These are phyloP conservation scores for Fusarium nygamai DNA, from an alignment of 2,329 filamentous ascomycete genomes.

Conservation along the genomic window DNA sequence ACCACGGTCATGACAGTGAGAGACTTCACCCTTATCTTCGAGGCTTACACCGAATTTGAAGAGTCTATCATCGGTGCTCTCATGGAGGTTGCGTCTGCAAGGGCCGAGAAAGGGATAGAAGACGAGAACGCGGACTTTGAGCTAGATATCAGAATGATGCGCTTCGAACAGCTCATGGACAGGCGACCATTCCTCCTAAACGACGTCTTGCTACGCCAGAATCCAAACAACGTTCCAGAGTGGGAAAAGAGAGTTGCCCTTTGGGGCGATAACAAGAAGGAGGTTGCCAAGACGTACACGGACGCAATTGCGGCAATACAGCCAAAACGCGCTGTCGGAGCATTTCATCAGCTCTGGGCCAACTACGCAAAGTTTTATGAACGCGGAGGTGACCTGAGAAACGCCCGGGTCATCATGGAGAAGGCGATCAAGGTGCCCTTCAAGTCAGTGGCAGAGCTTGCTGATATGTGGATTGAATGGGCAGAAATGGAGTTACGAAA, in stretches of 20 bases:
- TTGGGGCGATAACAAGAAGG: slow-evolving; percentile 92
- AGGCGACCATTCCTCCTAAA: slow-evolving; percentile 94
- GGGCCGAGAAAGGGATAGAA: slow-evolving; percentile 79
- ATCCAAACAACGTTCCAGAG: slow-evolving; percentile 94
- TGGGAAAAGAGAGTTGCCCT: slow-evolving; percentile 97
- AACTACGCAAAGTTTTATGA: slow-evolving; percentile 99
- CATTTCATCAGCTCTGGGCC: slow-evolving; percentile 94
- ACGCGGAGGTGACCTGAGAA: slow-evolving; percentile 82
- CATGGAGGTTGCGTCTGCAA: slow-evolving; percentile 85
- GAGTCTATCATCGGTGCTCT: slow-evolving; percentile 92
- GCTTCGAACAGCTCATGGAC: slow-evolving; percentile 98
- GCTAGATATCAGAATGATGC: slow-evolving; percentile 95
- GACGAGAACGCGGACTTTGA: slow-evolving; percentile 92
- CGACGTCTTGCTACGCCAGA: slow-evolving; percentile 93
- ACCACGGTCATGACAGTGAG: slow-evolving; percentile 99
- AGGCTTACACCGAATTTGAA: slow-evolving; percentile 96
- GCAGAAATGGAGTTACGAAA: slow-evolving; percentile 97
- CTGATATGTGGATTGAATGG: slow-evolving; percentile 99
- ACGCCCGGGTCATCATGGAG: slow-evolving; percentile 92
- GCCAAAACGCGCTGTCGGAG: slow-evolving; percentile 92
- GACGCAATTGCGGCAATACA: slow-evolving; percentile 92
- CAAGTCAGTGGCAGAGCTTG: slow-evolving; percentile 95
- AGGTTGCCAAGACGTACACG: slow-evolving; percentile 94
- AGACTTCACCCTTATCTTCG: slow-evolving; percentile 96
- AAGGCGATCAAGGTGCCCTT: slow-evolving; percentile 98